Conservation (phyloP, 2,329 filamentous ascomycete genomes). For the Colletotrichum liriopes region DNA sequence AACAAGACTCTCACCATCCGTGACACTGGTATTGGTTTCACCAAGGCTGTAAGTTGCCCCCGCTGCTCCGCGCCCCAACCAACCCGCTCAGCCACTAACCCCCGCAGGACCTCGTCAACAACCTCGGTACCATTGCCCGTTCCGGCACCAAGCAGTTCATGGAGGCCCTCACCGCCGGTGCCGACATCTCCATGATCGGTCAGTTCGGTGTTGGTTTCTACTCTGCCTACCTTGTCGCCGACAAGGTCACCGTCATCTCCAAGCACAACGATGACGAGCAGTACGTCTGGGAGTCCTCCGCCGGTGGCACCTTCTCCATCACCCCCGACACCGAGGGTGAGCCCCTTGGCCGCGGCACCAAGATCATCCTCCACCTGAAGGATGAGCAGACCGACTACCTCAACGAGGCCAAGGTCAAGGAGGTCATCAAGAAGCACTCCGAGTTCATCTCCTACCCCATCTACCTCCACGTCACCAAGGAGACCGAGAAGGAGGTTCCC, state of each 20-base stretch:
- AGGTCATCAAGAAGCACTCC: conserved; percentile 99
- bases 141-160: conserved; percentile 99
- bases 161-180: conserved; percentile 98
- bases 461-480: conserved; percentile 99
- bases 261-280: conserved; percentile 99
- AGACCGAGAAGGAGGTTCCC: conserved; percentile 98
- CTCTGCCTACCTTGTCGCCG: conserved; percentile 99
- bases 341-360: conserved; percentile 92
- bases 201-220: conserved; percentile 99
- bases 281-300: conserved; percentile 99
- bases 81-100: conserved; percentile 53
- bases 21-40: conserved; percentile 99
- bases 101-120: conserved; percentile 96
- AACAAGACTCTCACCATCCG: conserved; percentile 97
- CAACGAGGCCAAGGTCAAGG: conserved; percentile 99
- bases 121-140: conserved; percentile 98
- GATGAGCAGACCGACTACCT: conserved; percentile 99
- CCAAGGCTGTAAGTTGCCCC: conserved; percentile 90
- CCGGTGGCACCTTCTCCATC: conserved; percentile 97
- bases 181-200: conserved; percentile 99
- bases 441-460: conserved; percentile 99
- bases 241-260: conserved; percentile 94
- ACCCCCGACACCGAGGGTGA: conserved; percentile 90
- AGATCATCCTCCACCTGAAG: conserved; percentile 99
- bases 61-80: not conserved